Evolutionary conservation across 2,329 filamentous ascomycete genomes (phyloP), one percentile per base, ranked within the genome.

Genomic region (Apiospora rasikravindrae): DNA sequence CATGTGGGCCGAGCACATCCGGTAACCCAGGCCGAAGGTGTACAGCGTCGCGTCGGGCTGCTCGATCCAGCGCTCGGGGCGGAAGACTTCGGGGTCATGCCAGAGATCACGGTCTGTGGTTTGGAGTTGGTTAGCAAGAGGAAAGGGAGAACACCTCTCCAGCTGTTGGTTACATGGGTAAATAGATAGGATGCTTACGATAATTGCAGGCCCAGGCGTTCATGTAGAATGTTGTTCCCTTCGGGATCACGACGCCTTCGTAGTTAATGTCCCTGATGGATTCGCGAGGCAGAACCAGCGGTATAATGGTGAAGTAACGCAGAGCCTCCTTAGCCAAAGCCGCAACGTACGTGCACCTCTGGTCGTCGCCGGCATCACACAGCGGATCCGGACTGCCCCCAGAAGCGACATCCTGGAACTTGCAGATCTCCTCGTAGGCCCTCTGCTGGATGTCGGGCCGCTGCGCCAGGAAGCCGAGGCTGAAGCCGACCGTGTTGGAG

Each of bases 161-260:
- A 8, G 22, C n/a, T 11, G 1, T 10, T 37, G 4, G 7, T 19
- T 13, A 37, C 4, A 37, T n/a, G 29, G 6, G n/a, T 44, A 42
- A 22, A 68, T 16, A 14, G 44, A 8, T n/a, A n/a, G 22, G 45
- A 57, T 14, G 40, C 78, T 75, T 66, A 79, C 78, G 77, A 40
- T 70, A 72, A 37, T 77, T 80, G 44, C 78, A 80, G 8, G 78
- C 77, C 78, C 78, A 80, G 2, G 76, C 77, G 57, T 80, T 80
- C 92, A 96, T 92, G 82, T 95, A 94, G 76, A 96, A 94, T 1
- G 91, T 94, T 0, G 92, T 95, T 1, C 92, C 92, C 0, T 92
- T 88, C 0, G 94, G 94, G 49, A 96, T 93, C 1, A 87, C 83
- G 0, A 89, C 85, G 22, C 89, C 89, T 33, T 93, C 85, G 82